These are phyloP conservation scores for Quercus engelmannii DNA, from an alignment of 306 rosid species.

Conservation along the genomic window DNA sequence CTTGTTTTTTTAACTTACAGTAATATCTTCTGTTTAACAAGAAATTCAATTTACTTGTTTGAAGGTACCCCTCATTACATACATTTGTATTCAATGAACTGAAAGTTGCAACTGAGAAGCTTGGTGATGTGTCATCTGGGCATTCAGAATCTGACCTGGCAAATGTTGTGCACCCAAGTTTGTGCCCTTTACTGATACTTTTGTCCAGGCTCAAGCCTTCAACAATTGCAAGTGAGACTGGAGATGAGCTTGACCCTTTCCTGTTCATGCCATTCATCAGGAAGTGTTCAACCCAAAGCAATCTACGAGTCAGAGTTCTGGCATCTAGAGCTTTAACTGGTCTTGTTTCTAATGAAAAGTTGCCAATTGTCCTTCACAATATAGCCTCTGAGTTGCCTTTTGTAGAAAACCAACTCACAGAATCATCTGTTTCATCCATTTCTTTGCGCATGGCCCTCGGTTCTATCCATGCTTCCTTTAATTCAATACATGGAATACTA, in stretches of 20 bases:
- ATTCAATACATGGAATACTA: constrained; percentile 80
- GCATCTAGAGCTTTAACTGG: constrained; percentile 90
- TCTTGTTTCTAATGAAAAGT: constrained; percentile 81
- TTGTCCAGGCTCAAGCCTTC: constrained; percentile 92
- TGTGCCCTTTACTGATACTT: constrained; percentile 88
- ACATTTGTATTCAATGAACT: constrained; percentile 74
- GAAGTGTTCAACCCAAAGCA: constrained; percentile 86
- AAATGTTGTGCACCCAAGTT: constrained; percentile 88
- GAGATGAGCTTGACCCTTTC: constrained; percentile 88
- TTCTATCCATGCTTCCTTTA: constrained; percentile 40
- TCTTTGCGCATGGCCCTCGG: constrained; percentile 16
- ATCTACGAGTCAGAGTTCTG: constrained; percentile 84
- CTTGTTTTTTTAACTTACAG: background rate
- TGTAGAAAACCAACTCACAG: constrained; percentile 26
- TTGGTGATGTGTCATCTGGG: constrained; percentile 53
- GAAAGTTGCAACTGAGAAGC: constrained; percentile 71
- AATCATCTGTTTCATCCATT: constrained; percentile 22
- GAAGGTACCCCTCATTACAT: constrained; percentile 91
- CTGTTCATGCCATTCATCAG: constrained; percentile 80
- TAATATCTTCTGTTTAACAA: background rate
- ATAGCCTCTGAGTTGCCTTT: constrained; percentile 75
- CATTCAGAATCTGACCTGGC: constrained; percentile 50
- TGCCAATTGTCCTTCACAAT: constrained; percentile 61
- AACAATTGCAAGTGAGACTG: constrained; percentile 77
- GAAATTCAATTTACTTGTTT: background rate